These are phyloP conservation scores for Chalaropsis ovoidea DNA, from an alignment of 2,329 filamentous ascomycete species.

Conservation along the genomic window DNA sequence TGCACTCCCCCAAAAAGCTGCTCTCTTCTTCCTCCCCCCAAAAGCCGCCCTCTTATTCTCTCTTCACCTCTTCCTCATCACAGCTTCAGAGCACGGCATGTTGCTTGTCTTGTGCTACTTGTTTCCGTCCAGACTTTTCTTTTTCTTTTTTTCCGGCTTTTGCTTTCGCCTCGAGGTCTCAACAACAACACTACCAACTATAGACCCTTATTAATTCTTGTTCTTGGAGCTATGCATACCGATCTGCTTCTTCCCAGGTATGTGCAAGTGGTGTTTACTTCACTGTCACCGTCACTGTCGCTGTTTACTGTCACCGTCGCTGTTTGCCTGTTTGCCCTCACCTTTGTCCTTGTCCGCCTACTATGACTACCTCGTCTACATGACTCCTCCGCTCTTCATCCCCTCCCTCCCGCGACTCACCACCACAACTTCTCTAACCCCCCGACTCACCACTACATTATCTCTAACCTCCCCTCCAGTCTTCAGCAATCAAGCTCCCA, in stretches of 20 bases:
- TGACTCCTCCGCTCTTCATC: background rate
- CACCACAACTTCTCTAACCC: background rate
- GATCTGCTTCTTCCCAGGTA: constrained; percentile 18
- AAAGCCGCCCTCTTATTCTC: too few relatives aligned
- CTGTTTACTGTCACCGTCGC: too few relatives aligned
- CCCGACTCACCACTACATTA: background rate
- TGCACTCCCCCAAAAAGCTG: background rate
- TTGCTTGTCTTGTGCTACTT: background rate
- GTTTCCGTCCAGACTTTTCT: background rate
- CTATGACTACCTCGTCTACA: background rate
- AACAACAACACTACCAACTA: background rate
- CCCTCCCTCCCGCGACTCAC: background rate
- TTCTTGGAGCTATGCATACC: constrained; percentile 15
- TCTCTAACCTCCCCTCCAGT: background rate
- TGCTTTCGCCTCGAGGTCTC: background rate
- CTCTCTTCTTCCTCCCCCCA: too few relatives aligned
- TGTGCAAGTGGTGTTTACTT: too few relatives aligned
- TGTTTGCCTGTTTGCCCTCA: too few relatives aligned
- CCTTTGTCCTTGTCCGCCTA: too few relatives aligned
- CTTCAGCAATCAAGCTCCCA: constrained; percentile 11
- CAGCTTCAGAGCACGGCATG: too few relatives aligned
- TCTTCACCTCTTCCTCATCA: too few relatives aligned
- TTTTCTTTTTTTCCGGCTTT: background rate
- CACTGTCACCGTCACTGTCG: too few relatives aligned
- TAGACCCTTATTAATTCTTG: constrained; percentile 9